Percentiles rank a stretch among this genome's conserved stretches.
These are phyloP conservation scores for Abelmoschus esculentus DNA, from an alignment of 345 rosid species.

Conservation along the genomic window DNA sequence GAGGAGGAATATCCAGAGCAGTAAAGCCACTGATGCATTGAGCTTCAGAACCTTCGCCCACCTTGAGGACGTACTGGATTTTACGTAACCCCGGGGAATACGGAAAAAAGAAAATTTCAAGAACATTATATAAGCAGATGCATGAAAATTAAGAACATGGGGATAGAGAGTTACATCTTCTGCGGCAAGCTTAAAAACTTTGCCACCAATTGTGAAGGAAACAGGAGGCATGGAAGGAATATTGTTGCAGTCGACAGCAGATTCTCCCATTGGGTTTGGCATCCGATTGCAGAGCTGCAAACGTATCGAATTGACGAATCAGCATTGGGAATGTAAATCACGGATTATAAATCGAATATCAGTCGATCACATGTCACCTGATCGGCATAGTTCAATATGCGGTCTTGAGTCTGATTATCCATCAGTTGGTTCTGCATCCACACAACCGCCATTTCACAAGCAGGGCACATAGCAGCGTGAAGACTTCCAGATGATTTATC, in stretches of 20 bases:
- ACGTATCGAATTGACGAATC: neutral
- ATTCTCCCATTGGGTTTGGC: slow-evolving; percentile 90
- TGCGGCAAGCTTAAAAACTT: slow-evolving; percentile 58
- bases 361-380: slow-evolving; percentile 36
- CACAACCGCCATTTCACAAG: slow-evolving; percentile 87
- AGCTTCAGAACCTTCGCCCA: slow-evolving; percentile 62
- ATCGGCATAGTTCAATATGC: slow-evolving; percentile 48
- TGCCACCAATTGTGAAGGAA: slow-evolving; percentile 75
- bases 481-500: slow-evolving; percentile 29
- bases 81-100: slow-evolving; percentile 10
- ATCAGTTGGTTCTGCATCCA: slow-evolving; percentile 83
- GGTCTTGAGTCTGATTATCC: slow-evolving; percentile 69
- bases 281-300: slow-evolving; percentile 73
- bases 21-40: slow-evolving; percentile 92
- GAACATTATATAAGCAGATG: neutral
- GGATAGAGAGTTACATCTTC: slow-evolving; percentile 43
- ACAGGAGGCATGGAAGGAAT: slow-evolving; percentile 72
- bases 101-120: neutral
- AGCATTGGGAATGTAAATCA: neutral
- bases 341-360: neutral
- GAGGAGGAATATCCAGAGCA: slow-evolving; percentile 74
- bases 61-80: slow-evolving; percentile 76
- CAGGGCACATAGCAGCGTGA: slow-evolving; percentile 53
- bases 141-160: neutral
- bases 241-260: slow-evolving; percentile 69